Percentiles rank a stretch among this genome's conserved stretches.
These are phyloP conservation scores for Metarhizium rileyi DNA, from an alignment of 2,329 filamentous ascomycete genomes.

Conservation along the genomic window DNA sequence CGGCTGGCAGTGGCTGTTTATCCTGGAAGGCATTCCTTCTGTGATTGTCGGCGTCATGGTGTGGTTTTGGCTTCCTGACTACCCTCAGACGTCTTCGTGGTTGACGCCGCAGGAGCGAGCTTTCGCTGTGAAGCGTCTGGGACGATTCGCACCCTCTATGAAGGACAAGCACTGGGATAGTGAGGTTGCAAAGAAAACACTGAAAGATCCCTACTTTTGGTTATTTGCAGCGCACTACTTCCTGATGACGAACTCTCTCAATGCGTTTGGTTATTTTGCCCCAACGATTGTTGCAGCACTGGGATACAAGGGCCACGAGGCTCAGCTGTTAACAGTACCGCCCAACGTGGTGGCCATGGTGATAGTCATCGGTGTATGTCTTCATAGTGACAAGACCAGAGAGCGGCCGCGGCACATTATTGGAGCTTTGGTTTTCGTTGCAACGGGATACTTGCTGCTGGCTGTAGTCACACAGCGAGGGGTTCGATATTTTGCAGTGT, in stretches of 20 bases:
- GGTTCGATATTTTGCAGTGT: conserved; percentile 21
- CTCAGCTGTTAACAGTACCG: conserved; percentile 26
- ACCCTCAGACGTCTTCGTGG: conserved; percentile 23
- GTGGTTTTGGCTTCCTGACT: conserved; percentile 23
- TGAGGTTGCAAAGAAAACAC: conserved; percentile 20
- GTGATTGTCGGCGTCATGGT: conserved; percentile 21
- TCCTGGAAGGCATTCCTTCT: conserved; percentile 34
- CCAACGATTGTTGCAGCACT: conserved; percentile 26
- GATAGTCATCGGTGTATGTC: conserved; percentile 21
- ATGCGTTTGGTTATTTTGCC: conserved; percentile 25
- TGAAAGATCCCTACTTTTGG: conserved; percentile 25
- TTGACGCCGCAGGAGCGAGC: conserved; percentile 23
- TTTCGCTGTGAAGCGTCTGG: conserved; percentile 25
- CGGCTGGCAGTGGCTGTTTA: conserved; percentile 52
- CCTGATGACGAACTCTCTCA: conserved; percentile 24
- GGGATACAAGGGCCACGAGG: conserved; percentile 22
- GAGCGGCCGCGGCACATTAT: conserved; percentile 22
- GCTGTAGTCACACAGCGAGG: conserved; percentile 20
- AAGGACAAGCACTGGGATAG: conserved; percentile 24
- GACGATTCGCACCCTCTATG: conserved; percentile 23
- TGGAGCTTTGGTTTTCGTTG: conserved; percentile 18
- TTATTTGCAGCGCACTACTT: conserved; percentile 21
- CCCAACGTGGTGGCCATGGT: conserved; percentile 27
- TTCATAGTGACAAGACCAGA: conserved; percentile 21
- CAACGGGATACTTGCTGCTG: conserved; percentile 19